Evolutionary conservation across 345 rosid genomes (phyloP).

Genomic region (Brassica nigra): DNA sequence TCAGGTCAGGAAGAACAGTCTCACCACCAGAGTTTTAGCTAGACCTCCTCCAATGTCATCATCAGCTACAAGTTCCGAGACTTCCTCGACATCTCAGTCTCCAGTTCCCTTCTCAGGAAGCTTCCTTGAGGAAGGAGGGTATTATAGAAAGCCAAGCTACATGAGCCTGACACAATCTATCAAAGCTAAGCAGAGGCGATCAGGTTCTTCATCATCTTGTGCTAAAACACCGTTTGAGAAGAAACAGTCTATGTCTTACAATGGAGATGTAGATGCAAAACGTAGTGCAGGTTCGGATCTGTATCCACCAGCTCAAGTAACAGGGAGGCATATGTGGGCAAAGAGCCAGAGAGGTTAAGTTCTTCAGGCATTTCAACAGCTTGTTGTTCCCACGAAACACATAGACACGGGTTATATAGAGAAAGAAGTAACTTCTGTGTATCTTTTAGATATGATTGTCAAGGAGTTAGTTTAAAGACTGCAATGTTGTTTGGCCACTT

Average conservation of each 20-base stretch:
- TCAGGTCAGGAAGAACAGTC: constrained; percentile 65
- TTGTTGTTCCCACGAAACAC: constrained; percentile 37
- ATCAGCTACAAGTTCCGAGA: constrained; percentile 62
- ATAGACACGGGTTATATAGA: constrained; percentile 20
- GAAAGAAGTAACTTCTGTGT: constrained; percentile 19
- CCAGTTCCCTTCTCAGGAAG: constrained; percentile 48
- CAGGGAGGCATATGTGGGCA: constrained; percentile 44
- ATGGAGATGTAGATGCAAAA: constrained; percentile 53
- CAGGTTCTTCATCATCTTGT: constrained; percentile 41
- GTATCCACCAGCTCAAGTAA: constrained; percentile 52
- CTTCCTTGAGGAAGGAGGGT: constrained; percentile 49
- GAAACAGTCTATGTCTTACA: constrained; percentile 51
- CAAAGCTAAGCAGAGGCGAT: constrained; percentile 70
- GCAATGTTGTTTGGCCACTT: constrained; percentile 15
- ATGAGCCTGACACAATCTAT: constrained; percentile 75
- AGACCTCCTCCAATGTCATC: constrained; percentile 57
- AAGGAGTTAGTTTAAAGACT: neutral
- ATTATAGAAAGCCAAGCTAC: constrained; percentile 63
- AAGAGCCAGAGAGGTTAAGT: too few species aligned
- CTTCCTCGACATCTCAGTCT: constrained; percentile 63
- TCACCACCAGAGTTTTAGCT: constrained; percentile 53
- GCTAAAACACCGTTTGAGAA: constrained; percentile 38
- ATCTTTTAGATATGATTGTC: constrained; percentile 5
- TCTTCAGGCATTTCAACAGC: constrained; percentile 33
- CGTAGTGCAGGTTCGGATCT: constrained; percentile 61